Conservation (phyloP, 75 land plant species). For the Sequoia sempervirens region DNA sequence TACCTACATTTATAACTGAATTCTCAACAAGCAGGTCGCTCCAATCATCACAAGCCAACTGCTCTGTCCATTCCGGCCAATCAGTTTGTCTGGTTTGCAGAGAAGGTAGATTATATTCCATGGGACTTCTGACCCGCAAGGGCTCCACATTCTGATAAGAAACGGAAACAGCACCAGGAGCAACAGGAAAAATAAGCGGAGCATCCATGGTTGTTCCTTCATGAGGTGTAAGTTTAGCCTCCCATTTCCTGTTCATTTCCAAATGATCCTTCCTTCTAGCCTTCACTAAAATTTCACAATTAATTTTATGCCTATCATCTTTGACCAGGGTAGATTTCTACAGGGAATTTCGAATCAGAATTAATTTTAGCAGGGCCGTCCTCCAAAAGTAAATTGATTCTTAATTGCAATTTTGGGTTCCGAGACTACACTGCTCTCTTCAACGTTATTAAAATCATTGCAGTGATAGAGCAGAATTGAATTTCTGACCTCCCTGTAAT, state of each 20-base stretch:
- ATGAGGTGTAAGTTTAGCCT: neutral
- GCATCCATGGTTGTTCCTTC: slow-evolving; percentile 3
- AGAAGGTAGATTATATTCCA: neutral
- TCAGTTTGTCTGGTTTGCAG: neutral
- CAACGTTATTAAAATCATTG: neutral
- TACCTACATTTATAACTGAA: neutral
- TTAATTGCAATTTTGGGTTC: neutral
- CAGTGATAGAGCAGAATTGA: neutral
- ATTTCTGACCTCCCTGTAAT: neutral
- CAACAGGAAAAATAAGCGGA: neutral
- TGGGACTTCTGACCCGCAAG: neutral
- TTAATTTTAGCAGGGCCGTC: neutral
- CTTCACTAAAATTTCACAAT: neutral
- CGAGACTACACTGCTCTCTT: neutral
- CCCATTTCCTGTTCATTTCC: neutral
- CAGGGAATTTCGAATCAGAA: neutral
- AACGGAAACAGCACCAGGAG: neutral
- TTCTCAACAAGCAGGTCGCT: neutral
- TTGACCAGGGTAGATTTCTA: neutral
- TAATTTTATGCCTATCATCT: neutral
- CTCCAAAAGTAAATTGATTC: neutral
- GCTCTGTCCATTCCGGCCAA: slow-evolving; percentile 1
- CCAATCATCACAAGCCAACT: neutral
- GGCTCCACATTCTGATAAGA: neutral
- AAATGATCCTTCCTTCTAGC: neutral